Base-by-base conservation (phyloP, 768 basidiomycete genomes). In the Amanita polypyramis region DNA sequence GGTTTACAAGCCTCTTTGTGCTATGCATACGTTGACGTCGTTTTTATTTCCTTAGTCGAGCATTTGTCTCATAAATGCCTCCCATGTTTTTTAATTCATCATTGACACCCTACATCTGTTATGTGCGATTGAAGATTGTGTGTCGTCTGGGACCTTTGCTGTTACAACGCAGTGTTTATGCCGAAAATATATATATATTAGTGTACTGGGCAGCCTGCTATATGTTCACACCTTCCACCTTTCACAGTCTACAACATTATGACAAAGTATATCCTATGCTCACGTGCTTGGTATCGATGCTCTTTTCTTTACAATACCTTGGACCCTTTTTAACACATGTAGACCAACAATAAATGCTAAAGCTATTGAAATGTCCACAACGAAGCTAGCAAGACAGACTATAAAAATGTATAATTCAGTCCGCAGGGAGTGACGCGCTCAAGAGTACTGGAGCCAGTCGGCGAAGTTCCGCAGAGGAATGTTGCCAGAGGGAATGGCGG, bases 361-460 rank as follows among this genome's bases (percentile, higher is more conserved):
- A n/a, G n/a, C n/a, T 7, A 27, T 27, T 27, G 7, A 27, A 27
- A 27, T 27, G 25, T 27, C 25, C 7, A 27, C 3, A 27, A 27
- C 25, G 7, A 27, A 27, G 25, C 7, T n/a, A n/a, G n/a, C n/a
- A n/a, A n/a, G n/a, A n/a, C n/a, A n/a, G n/a, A n/a, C n/a, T n/a
- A n/a, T n/a, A n/a, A 27, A 27, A 27, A 27, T 27, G 25, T 27
- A 27, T 27, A 3, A 27, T 27, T 7, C 25, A 27, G 7, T 4
- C 25, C 25, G 25, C 25, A 27, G 7, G 7, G 25, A 4, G 7
- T 27, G 25, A 7, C 25, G 3, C 7, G 7, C 25, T 38, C 41
- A 52, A 40, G 45, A 27, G 33, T 43, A 43, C 12, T 48, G 51
- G 14, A 52, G 47, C 29, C 41, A 52, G 35, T 52, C 52, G 5